Percentiles rank a stretch among this genome's conserved stretches.
Evolutionary conservation across 805 yeast genomes (phyloP).

Genomic region (Starmerella riodocensis): DNA sequence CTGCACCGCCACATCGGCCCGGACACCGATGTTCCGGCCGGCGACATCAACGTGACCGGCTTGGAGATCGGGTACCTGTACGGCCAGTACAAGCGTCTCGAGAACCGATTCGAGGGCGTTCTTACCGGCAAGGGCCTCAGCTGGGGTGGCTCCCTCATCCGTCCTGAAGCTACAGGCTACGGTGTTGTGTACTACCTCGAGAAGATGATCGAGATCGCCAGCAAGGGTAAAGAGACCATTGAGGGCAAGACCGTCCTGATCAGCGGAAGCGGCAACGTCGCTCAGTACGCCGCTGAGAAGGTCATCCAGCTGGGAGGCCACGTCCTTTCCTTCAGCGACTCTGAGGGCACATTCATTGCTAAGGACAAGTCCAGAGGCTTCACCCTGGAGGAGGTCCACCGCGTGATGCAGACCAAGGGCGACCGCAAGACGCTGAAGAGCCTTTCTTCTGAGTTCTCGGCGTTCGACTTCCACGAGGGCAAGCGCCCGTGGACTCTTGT

Average conservation of each 20-base stretch:
- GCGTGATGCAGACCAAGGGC: slow-evolving; percentile 72
- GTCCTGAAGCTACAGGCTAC: slow-evolving; percentile 99
- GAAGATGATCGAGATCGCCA: slow-evolving; percentile 91
- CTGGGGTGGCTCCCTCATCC: slow-evolving; percentile 98
- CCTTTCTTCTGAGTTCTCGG: slow-evolving; percentile 24
- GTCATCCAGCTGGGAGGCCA: slow-evolving; percentile 93
- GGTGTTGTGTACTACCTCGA: slow-evolving; percentile 94
- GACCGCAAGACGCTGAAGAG: slow-evolving; percentile 40
- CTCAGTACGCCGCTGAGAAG: slow-evolving; percentile 96
- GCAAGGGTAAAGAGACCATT: slow-evolving; percentile 78
- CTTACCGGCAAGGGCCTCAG: slow-evolving; percentile 93
- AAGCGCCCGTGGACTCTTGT: slow-evolving; percentile 94
- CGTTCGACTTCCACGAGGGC: slow-evolving; percentile 71
- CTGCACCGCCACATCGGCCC: slow-evolving; percentile 92
- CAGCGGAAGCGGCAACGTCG: slow-evolving; percentile 98
- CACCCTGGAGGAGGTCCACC: slow-evolving; percentile 65
- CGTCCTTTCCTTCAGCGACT: slow-evolving; percentile 88
- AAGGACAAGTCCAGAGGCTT: slow-evolving; percentile 53
- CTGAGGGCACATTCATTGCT: slow-evolving; percentile 72
- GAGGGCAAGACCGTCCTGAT: slow-evolving; percentile 89
- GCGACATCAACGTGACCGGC: slow-evolving; percentile 98
- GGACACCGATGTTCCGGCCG: slow-evolving; percentile 98
- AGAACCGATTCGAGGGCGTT: slow-evolving; percentile 92
- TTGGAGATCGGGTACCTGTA: slow-evolving; percentile 88
- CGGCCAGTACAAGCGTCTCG: slow-evolving; percentile 89